Percentiles rank a stretch among this genome's conserved stretches.
Conservation (phyloP, 1,284 basidiomycete species). For the Leccinum glutinopallens region DNA sequence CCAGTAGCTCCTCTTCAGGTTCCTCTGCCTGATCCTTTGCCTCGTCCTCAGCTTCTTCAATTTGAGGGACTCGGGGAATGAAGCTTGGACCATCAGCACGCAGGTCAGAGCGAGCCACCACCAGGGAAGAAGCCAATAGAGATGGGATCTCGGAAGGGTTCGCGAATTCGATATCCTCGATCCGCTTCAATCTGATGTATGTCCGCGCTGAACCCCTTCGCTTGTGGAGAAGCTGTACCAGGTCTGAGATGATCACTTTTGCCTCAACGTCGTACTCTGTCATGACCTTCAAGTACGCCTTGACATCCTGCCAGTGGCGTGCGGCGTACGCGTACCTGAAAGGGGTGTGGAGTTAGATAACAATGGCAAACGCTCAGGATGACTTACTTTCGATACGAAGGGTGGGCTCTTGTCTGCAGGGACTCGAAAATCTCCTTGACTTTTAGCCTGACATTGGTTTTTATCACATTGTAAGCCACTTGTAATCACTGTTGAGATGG, state of each 20-base stretch:
- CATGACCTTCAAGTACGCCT: constrained; percentile 21
- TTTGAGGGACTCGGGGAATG: constrained; percentile 10
- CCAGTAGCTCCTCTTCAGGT: constrained; percentile 17
- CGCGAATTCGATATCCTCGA: constrained; percentile 23
- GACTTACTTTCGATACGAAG: constrained; percentile 24
- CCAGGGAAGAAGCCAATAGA: constrained; percentile 22
- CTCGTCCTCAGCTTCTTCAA: background rate
- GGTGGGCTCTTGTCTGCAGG: constrained; percentile 12
- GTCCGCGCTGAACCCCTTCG: background rate
- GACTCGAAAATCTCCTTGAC: constrained; percentile 18
- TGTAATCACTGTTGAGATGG: background rate
- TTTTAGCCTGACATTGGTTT: constrained; percentile 3
- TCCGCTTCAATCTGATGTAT: constrained; percentile 13
- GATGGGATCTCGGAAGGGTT: constrained; percentile 25
- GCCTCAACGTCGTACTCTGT: constrained; percentile 23
- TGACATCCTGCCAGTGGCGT: background rate
- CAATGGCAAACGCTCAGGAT: fast-evolving
- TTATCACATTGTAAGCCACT: constrained; percentile 28
- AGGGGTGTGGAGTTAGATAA: background rate
- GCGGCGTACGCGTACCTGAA: constrained; percentile 23
- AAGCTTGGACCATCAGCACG: constrained; percentile 20
- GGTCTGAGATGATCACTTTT: constrained; percentile 22
- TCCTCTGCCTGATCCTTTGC: constrained; percentile 9
- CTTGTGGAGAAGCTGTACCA: constrained; percentile 30
- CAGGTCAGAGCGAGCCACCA: constrained; percentile 21